A percentile compares a stretch with the other conserved stretches of the same genome.
Evolutionary conservation across 495 filamentous ascomycete genomes (phyloP).

Genomic region (Neurospora sublineolata): DNA sequence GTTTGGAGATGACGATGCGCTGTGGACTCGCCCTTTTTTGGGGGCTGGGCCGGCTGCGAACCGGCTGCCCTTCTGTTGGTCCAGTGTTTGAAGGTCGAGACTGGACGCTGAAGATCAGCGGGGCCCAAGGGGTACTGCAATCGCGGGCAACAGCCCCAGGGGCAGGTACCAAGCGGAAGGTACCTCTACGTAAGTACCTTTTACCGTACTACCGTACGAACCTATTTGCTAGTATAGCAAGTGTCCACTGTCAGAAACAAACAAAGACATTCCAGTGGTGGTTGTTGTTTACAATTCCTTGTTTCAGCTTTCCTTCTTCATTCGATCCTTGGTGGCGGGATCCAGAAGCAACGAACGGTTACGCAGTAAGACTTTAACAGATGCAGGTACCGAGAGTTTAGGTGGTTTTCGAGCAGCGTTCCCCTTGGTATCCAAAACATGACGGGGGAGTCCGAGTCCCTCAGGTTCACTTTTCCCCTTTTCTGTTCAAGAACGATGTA

Average conservation of each 20-base stretch:
- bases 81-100: neutral
- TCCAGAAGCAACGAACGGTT: neutral
- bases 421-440: neutral
- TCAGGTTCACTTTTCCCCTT: neutral
- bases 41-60: neutral
- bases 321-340: neutral
- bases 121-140: neutral
- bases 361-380: neutral
- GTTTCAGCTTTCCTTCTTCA: neutral
- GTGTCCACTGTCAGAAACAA: neutral
- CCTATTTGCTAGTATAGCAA: neutral
- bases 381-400: neutral
- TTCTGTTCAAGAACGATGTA: neutral
- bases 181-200: neutral
- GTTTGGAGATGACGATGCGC: neutral
- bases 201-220: neutral
- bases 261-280: neutral
- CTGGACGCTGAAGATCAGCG: neutral
- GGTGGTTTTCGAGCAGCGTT: neutral
- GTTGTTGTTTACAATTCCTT: neutral
- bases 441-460: neutral
- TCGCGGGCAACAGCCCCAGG: neutral
- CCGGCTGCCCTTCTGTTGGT: neutral
- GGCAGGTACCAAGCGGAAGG: neutral
- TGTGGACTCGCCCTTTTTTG: neutral